Conservation (phyloP, 2,329 filamentous ascomycete genomes). For the Aspergillus sp. region DNA sequence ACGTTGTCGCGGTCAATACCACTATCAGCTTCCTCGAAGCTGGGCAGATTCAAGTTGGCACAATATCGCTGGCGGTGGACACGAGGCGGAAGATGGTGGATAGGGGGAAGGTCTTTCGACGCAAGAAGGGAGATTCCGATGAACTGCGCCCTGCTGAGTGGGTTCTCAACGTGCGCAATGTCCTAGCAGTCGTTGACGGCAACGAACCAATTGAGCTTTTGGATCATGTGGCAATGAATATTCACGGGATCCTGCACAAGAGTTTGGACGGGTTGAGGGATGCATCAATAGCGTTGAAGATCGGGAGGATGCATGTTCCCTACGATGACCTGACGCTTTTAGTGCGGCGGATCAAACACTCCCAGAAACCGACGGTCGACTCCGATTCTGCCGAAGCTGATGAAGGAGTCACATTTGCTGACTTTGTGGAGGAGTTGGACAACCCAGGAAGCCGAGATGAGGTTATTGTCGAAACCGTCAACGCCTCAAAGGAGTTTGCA, state of each 20-base stretch:
- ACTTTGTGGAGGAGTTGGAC: constrained; percentile 76
- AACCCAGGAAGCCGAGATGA: constrained; percentile 69
- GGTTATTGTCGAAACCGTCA: constrained; percentile 77
- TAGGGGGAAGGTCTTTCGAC: constrained; percentile 84
- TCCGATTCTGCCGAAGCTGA: constrained; percentile 50
- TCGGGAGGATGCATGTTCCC: constrained; percentile 87
- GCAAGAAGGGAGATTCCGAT: constrained; percentile 67
- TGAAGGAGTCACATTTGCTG: constrained; percentile 67
- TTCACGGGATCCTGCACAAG: constrained; percentile 88
- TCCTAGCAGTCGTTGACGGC: constrained; percentile 86
- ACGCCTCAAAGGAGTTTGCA: constrained; percentile 90
- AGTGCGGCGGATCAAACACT: constrained; percentile 37
- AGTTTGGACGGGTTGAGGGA: constrained; percentile 86
- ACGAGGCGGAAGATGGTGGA: constrained; percentile 91
- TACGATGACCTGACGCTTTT: constrained; percentile 76
- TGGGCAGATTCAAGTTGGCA: constrained; percentile 82
- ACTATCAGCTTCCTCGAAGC: constrained; percentile 77
- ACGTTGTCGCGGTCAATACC: constrained; percentile 82
- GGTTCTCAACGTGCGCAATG: constrained; percentile 83
- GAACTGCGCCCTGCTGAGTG: constrained; percentile 84
- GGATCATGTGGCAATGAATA: constrained; percentile 84
- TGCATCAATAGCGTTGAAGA: constrained; percentile 85
- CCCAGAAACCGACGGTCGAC: constrained; percentile 41
- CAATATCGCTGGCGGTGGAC: constrained; percentile 83
- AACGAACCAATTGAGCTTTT: constrained; percentile 84